These are phyloP conservation scores for Talaromyces sp. DNA, from an alignment of 2,329 filamentous ascomycete genomes.

Conservation along the genomic window DNA sequence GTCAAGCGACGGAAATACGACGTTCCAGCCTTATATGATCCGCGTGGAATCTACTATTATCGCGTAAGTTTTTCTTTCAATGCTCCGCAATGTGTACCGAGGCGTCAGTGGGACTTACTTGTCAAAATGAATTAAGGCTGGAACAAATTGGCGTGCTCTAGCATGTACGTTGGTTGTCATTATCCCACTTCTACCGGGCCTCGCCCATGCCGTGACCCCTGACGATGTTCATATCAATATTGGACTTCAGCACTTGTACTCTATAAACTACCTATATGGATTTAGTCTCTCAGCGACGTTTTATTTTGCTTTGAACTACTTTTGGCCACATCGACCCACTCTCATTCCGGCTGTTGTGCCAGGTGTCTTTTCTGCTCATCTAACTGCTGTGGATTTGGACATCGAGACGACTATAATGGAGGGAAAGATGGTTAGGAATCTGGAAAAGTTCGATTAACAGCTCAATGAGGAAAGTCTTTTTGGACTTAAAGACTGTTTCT, in stretches of 20 bases:
- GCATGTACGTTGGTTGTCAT: constrained; percentile 12
- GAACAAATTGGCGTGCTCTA: constrained; percentile 16
- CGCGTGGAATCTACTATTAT: constrained; percentile 15
- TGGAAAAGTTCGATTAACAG: background rate
- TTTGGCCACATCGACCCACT: constrained; percentile 13
- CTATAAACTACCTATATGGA: constrained; percentile 16
- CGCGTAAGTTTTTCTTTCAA: background rate
- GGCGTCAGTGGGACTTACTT: background rate
- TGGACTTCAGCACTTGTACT: constrained; percentile 10
- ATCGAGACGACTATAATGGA: constrained; percentile 1
- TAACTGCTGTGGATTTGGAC: constrained; percentile 4
- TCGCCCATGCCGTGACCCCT: constrained; percentile 12
- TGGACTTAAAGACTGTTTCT: background rate
- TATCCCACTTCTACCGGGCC: constrained; percentile 12
- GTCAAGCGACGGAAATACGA: constrained; percentile 16
- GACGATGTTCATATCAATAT: constrained; percentile 2
- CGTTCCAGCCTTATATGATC: constrained; percentile 16
- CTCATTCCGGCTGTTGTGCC: constrained; percentile 14
- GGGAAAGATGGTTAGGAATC: background rate
- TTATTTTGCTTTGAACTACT: constrained; percentile 14
- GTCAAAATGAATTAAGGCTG: background rate
- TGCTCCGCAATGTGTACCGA: background rate
- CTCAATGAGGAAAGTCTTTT: background rate
- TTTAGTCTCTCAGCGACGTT: constrained; percentile 10
- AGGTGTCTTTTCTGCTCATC: constrained; percentile 9